Base-by-base conservation (phyloP, 2,329 filamentous ascomycete species). In the Fusarium sp. region DNA sequence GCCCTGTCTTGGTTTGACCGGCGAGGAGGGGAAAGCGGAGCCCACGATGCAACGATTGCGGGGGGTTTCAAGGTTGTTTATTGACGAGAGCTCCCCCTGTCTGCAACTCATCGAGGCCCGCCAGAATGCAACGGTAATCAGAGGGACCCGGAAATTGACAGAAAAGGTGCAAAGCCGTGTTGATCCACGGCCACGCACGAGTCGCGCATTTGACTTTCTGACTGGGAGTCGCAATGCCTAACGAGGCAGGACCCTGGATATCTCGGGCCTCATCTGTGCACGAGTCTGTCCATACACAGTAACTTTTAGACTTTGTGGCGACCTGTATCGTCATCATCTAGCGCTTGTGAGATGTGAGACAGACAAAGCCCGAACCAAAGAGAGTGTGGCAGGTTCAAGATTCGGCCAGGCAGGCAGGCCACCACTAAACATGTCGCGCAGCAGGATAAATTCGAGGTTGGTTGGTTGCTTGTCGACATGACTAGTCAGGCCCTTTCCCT, bases 51-150 rank as follows among this genome's bases (percentile, higher is more conserved):
- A 54, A 71, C 54, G 23, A 60, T 56, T 66, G 58, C 46, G 56
- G 59, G 68, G 68, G 64, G 56, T 36, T 66, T 60, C 34, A 54
- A 57, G 57, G 61, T 66, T 58, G 50, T 66, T 69, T 58, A 44
- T 66, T 49, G 44, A 51, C 18, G 46, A 50, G 67, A 59, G 59
- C 50, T 61, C 58, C 69, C 67, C 61, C 31, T 58, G 42, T 46
- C 68, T 71, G 68, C 68, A 70, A 42, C 68, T 71, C 68, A 70
- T 71, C 61, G 55, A 31, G 42, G 64, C 57, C 68, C 68, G 61
- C 68, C 40, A 53, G 55, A 65, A 71, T 70, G 68, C 68, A 71
- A 70, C 68, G 68, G 61, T 71, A 65, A 70, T 70, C 65, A 71
- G 68, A 69, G 61, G 65, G 62, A 36, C 62, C 44, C 62, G 44